Conservation (phyloP, 176 grass and related monocot species). For the Rhipidocladum racemiflorum region DNA sequence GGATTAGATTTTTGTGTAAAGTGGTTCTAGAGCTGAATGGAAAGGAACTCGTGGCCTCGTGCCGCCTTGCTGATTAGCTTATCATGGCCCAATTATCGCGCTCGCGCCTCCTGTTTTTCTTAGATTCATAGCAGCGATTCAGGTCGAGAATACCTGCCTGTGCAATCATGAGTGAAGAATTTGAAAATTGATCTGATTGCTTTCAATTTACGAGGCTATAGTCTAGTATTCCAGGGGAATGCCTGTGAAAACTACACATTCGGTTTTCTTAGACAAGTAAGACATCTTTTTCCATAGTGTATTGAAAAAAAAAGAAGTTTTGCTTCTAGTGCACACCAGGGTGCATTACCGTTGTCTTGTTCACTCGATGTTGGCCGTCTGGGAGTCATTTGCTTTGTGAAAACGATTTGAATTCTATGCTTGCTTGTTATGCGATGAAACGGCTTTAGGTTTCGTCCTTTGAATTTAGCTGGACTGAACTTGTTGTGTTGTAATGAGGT, state of each 20-base stretch:
- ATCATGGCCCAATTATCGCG: not conserved
- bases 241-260: not conserved
- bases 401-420: not conserved
- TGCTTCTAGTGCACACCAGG: not conserved
- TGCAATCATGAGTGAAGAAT: not conserved
- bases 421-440: not conserved
- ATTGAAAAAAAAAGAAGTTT: not conserved
- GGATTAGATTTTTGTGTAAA: constrained; percentile 3
- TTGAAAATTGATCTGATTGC: not conserved
- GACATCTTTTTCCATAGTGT: not conserved
- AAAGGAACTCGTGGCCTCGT: not conserved
- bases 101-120: not conserved
- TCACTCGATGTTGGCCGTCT: not conserved
- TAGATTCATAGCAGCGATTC: not conserved
- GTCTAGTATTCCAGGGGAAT: not conserved
- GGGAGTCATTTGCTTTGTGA: not conserved
- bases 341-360: not conserved
- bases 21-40: not conserved
- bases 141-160: not conserved
- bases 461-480: not conserved
- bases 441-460: not conserved
- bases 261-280: not conserved
- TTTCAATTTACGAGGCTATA: no score
- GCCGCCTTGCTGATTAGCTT: not conserved
- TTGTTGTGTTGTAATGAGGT: not conserved